These are phyloP conservation scores for barley (Hordeum vulgare) DNA, from an alignment of 176 grass and related monocot species.

Conservation along the genomic window DNA sequence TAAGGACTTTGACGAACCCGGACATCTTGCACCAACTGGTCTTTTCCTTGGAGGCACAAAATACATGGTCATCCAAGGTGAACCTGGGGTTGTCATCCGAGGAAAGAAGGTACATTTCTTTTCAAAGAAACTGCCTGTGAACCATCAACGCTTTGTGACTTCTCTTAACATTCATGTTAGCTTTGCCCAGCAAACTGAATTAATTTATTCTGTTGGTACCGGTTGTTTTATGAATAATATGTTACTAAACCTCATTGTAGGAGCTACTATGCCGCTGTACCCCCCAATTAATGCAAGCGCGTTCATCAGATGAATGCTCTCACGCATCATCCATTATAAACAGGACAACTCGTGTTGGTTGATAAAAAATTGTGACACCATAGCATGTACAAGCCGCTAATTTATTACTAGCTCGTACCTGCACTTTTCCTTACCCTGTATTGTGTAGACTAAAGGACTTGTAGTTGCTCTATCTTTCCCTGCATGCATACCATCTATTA, in stretches of 20 bases:
- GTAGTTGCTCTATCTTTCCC: background rate
- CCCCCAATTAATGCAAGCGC: background rate
- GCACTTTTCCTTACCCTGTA: background rate
- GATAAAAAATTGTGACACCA: background rate
- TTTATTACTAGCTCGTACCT: background rate
- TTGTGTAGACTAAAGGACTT: background rate
- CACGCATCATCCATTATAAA: background rate
- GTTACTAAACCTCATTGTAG: background rate
- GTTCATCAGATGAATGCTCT: background rate
- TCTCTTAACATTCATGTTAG: background rate
- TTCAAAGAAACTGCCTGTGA: background rate
- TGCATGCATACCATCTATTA: background rate
- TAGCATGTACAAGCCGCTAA: background rate
- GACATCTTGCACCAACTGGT: conserved; percentile 70
- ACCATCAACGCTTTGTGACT: background rate
- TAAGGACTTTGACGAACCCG: conserved; percentile 65
- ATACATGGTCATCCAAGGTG: conserved; percentile 95
- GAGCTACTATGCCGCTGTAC: background rate
- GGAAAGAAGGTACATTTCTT: conserved; percentile 70
- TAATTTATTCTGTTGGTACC: background rate
- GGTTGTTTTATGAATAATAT: background rate
- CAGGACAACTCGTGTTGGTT: background rate
- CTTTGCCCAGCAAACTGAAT: background rate
- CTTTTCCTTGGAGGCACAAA: conserved; percentile 64
- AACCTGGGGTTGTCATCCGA: conserved; percentile 66